phyloP scores from a whole-genome alignment of 805 yeast genomes.

The Sungouiella thailandica region DNA sequence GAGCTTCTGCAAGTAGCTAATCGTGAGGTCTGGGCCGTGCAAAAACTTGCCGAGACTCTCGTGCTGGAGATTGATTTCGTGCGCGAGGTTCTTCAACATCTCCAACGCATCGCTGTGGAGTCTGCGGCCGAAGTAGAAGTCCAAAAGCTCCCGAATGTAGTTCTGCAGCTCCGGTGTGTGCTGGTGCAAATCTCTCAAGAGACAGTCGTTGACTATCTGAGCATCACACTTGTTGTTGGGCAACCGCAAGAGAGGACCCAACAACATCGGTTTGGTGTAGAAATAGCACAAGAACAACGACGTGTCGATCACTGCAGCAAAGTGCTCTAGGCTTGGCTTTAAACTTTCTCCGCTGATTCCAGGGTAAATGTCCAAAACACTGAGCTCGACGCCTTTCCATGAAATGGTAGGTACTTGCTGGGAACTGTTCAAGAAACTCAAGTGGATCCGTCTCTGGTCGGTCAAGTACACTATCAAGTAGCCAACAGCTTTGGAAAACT shows the following conservation, averaged over 20 bases:
- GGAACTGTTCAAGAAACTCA: conserved; percentile 27
- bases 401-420: conserved; percentile 20
- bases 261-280: conserved; percentile 60
- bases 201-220: conserved; percentile 50
- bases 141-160: conserved; percentile 65
- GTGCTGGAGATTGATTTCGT: conserved; percentile 9
- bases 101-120: conserved; percentile 64
- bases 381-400: conserved; percentile 46
- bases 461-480: conserved; percentile 45
- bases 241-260: conserved; percentile 79
- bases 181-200: conserved; percentile 33
- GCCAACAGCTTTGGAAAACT: conserved; percentile 32
- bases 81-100: conserved; percentile 39
- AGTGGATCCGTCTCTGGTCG: conserved; percentile 47
- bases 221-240: conserved; percentile 69
- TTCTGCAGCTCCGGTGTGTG: conserved; percentile 22
- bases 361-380: conserved; percentile 40
- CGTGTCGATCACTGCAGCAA: conserved; percentile 62
- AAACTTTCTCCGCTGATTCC: conserved; percentile 16
- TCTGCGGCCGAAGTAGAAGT: conserved; percentile 63
- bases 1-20: conserved; percentile 56
- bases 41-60: conserved; percentile 23
- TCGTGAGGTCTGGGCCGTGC: conserved; percentile 39
- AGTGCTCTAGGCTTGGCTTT: conserved; percentile 19
- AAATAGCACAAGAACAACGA: conserved; percentile 72